Evolutionary conservation across 2,329 filamentous ascomycete species (phyloP).

Genomic region (Microsporum canis): DNA sequence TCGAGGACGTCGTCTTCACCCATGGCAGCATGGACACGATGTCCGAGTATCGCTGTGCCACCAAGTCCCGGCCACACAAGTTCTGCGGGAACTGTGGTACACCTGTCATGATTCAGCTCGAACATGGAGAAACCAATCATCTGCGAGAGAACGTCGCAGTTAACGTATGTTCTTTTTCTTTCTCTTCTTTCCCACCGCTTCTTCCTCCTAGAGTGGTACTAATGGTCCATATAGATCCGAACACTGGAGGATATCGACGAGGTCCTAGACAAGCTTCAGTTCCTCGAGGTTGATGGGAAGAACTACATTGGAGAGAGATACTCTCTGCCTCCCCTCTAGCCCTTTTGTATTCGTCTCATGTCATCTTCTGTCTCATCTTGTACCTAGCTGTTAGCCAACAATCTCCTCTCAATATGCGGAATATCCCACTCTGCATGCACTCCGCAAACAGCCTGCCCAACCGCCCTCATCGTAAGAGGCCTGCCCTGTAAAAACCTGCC

Average conservation of each 20-base stretch:
- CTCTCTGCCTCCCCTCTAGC: background rate
- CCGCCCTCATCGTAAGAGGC: background rate
- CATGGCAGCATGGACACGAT: constrained; percentile 3
- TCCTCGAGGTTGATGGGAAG: constrained; percentile 2
- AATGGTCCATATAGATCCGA: constrained; percentile 3
- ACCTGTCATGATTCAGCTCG: constrained; percentile 5
- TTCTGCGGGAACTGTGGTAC: constrained; percentile 6
- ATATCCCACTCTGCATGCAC: background rate
- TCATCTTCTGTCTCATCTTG: background rate
- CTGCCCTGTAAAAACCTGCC: background rate
- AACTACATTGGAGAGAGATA: background rate
- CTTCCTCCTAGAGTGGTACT: background rate
- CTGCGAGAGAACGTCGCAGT: constrained; percentile 4
- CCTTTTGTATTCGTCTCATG: background rate
- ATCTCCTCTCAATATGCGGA: background rate
- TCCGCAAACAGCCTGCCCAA: background rate
- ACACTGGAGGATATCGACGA: constrained; percentile 6
- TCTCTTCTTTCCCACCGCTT: background rate
- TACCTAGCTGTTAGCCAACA: background rate
- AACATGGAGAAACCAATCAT: background rate
- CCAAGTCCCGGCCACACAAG: background rate
- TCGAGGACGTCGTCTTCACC: constrained; percentile 1
- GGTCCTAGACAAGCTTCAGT: constrained; percentile 5
- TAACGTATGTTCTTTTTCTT: background rate
- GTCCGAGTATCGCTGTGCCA: background rate